A percentile compares a stretch with the other conserved stretches of the same genome.
Conservation (phyloP, 441 rosid genomes). For the Corymbia citriodora region DNA sequence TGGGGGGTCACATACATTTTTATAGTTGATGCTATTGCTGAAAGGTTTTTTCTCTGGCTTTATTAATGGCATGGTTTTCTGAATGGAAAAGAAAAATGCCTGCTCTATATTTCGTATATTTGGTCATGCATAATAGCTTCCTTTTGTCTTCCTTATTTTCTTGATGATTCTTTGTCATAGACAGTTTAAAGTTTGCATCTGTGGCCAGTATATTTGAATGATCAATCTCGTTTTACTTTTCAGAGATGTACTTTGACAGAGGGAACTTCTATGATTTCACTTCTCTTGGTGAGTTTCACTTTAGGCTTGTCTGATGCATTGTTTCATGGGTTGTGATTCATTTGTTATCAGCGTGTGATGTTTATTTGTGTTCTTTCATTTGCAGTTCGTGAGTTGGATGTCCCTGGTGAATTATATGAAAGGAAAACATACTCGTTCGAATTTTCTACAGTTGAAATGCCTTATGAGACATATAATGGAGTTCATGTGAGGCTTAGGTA, state of each 20-base stretch:
- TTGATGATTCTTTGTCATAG: neutral
- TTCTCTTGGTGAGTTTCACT: conserved; percentile 8
- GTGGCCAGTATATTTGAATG: neutral
- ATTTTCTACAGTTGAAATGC: conserved; percentile 10
- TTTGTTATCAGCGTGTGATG: neutral
- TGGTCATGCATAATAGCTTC: neutral
- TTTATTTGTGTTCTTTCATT: neutral
- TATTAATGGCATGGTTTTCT: neutral
- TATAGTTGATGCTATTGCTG: neutral
- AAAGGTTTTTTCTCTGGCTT: neutral
- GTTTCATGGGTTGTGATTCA: neutral
- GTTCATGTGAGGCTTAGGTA: conserved; percentile 10
- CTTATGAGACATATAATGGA: conserved; percentile 5
- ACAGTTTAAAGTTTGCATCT: neutral
- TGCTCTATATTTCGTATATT: neutral
- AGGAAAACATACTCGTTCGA: conserved; percentile 7
- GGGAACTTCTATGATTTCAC: conserved; percentile 16
- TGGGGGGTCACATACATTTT: neutral
- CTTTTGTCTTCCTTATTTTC: neutral
- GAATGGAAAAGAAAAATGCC: neutral
- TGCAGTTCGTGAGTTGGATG: conserved; percentile 12
- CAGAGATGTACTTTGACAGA: conserved; percentile 18
- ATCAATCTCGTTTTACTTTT: neutral
- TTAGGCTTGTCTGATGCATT: neutral
- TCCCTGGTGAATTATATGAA: conserved; percentile 8